Conservation (phyloP, 768 basidiomycete genomes). For the Leccinum longicurvipes region DNA sequence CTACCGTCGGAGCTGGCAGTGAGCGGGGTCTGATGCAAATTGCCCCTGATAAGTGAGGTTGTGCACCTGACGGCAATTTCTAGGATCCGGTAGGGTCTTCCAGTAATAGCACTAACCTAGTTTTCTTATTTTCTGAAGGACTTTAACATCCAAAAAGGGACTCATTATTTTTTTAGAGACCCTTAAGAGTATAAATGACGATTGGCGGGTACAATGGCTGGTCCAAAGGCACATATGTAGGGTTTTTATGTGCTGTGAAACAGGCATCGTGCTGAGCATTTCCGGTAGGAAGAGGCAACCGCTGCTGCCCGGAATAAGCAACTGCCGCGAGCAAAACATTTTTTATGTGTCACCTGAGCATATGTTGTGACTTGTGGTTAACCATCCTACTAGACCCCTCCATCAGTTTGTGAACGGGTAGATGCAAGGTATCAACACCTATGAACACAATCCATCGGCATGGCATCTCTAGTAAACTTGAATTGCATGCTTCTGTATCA, state of each 20-base stretch:
- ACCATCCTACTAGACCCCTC: slow-evolving; percentile 43
- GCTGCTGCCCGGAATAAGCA: slow-evolving; percentile 48
- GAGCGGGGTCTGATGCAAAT: slow-evolving; percentile 90
- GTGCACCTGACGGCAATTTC: slow-evolving; percentile 45
- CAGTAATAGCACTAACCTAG: neutral
- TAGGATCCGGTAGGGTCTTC: slow-evolving; percentile 32
- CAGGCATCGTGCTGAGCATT: neutral
- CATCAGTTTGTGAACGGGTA: slow-evolving; percentile 74
- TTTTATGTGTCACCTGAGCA: slow-evolving; percentile 48
- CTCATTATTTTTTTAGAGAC: slow-evolving; percentile 55
- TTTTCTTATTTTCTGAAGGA: slow-evolving; percentile 37
- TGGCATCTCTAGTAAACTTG: neutral
- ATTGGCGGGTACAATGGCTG: slow-evolving; percentile 84
- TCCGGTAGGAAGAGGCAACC: slow-evolving; percentile 48
- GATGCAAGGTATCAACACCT: slow-evolving; percentile 57
- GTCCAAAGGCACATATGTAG: slow-evolving; percentile 51
- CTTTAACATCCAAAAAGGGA: slow-evolving; percentile 70
- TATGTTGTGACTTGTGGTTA: neutral
- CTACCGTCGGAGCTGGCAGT: slow-evolving; percentile 66
- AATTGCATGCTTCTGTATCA: neutral
- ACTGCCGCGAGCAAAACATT: slow-evolving; percentile 79
- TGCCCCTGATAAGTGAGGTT: slow-evolving; percentile 70
- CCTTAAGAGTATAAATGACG: slow-evolving; percentile 40
- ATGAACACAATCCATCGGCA: slow-evolving; percentile 43
- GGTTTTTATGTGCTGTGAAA: slow-evolving; percentile 13